Conservation (phyloP, 2,329 filamentous ascomycete genomes). For the Coniochaeta ligniaria region DNA sequence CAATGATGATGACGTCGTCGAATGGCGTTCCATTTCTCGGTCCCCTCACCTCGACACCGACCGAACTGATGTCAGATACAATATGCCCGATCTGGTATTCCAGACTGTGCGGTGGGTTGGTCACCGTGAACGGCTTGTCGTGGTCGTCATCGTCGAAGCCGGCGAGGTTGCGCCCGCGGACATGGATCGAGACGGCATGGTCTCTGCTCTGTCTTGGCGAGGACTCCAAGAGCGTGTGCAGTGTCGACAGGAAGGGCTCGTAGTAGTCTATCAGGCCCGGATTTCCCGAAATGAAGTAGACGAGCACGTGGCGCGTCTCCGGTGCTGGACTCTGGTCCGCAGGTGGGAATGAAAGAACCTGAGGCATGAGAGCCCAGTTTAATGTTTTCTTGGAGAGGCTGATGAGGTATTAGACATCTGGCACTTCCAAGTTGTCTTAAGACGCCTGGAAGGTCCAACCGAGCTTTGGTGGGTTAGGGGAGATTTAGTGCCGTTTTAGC, state of each 20-base stretch:
- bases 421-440: background rate
- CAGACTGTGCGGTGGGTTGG: constrained; percentile 40
- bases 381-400: background rate
- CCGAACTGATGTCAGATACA: constrained; percentile 19
- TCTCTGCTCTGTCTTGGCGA: background rate
- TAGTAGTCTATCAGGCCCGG: constrained; percentile 73
- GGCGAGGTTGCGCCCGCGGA: constrained; percentile 50
- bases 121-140: constrained; percentile 28
- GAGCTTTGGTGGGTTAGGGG: background rate
- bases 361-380: background rate
- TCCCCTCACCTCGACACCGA: constrained; percentile 18
- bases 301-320: constrained; percentile 27
- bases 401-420: background rate
- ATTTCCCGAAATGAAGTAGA: constrained; percentile 72
- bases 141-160: constrained; percentile 52
- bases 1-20: constrained; percentile 58
- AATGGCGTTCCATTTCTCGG: constrained; percentile 30
- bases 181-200: constrained; percentile 33
- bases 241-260: constrained; percentile 52
- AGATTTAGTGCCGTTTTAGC: background rate
- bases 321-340: background rate
- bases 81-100: constrained; percentile 44
- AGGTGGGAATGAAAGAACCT: background rate
- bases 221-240: constrained; percentile 45
- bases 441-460: background rate